These are phyloP conservation scores for Nemania bipapillata DNA, from an alignment of 2,329 filamentous ascomycete species.

Conservation along the genomic window DNA sequence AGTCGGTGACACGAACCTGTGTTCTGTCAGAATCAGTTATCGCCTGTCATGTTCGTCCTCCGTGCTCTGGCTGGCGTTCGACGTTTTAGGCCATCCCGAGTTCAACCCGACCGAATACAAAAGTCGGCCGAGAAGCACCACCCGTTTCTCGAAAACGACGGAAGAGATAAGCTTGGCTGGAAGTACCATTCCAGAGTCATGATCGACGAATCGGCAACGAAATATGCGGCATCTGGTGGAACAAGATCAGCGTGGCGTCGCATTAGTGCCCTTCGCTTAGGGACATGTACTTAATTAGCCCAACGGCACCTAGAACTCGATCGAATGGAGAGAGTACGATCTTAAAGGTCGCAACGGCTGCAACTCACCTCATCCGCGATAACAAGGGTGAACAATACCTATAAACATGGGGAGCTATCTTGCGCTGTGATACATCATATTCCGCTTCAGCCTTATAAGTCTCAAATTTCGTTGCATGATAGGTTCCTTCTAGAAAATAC, in stretches of 20 bases:
- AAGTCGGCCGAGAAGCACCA: slow-evolving; percentile 25
- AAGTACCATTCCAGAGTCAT: slow-evolving; percentile 13
- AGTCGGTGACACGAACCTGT: slow-evolving; percentile 18
- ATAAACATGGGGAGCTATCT: background rate
- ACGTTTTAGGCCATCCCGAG: slow-evolving; percentile 1
- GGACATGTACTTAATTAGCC: slow-evolving; percentile 31
- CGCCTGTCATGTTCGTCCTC: background rate
- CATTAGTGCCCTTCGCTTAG: slow-evolving; percentile 50
- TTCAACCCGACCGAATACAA: slow-evolving; percentile 13
- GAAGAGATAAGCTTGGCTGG: slow-evolving; percentile 24
- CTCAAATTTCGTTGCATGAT: background rate
- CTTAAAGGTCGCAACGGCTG: slow-evolving; percentile 1
- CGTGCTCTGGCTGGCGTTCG: background rate
- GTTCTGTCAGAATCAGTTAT: background rate
- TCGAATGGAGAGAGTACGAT: background rate
- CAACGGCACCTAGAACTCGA: slow-evolving; percentile 15
- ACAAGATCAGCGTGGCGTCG: slow-evolving; percentile 47
- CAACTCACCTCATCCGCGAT: slow-evolving; percentile 1
- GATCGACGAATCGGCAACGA: slow-evolving; percentile 37
- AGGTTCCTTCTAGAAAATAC: background rate
- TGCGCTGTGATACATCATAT: background rate
- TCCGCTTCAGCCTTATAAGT: background rate
- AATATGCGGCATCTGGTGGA: slow-evolving; percentile 39
- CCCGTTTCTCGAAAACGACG: slow-evolving; percentile 18
- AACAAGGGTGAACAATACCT: background rate